Evolutionary conservation across 495 filamentous ascomycete species (phyloP).

Genomic region (Sporormia fimetaria): DNA sequence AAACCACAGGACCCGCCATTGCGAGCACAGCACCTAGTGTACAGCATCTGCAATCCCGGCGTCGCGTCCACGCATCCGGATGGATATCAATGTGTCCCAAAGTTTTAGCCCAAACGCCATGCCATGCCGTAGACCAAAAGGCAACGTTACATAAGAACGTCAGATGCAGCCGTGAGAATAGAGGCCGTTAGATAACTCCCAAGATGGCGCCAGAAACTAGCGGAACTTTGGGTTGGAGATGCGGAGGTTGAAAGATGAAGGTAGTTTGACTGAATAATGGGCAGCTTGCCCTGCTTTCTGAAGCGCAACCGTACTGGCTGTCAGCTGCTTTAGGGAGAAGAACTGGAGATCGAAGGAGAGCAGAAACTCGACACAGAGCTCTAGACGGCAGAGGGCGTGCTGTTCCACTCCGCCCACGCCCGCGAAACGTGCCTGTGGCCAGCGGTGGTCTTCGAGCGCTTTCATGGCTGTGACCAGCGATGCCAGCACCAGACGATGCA

Average conservation of each 20-base stretch:
- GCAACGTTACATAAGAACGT: no score
- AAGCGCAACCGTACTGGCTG: constrained; percentile 10
- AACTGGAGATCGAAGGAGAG: constrained; percentile 31
- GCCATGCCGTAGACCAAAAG: no score
- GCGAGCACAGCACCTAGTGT: no score
- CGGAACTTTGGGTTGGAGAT: constrained; percentile 5
- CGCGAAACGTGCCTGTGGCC: constrained; percentile 70
- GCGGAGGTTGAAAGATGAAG: constrained; percentile 12
- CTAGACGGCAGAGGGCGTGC: constrained; percentile 64
- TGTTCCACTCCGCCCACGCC: constrained; percentile 82
- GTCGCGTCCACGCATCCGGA: no score
- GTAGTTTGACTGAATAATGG: constrained; percentile 6
- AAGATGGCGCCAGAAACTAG: not conserved
- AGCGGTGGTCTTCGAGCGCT: constrained; percentile 79
- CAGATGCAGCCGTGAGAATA: no score
- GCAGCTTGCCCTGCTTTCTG: constrained; percentile 24
- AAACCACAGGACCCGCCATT: no score
- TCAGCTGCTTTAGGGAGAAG: constrained; percentile 13
- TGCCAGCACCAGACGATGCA: constrained; percentile 77
- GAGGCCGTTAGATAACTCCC: not conserved
- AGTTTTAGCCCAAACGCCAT: no score
- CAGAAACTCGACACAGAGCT: constrained; percentile 52
- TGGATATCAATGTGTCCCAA: no score
- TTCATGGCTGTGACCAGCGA: constrained; percentile 83
- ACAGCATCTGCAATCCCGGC: no score